Evolutionary conservation across 305 asterid genomes (phyloP), one percentile per base, ranked within the genome.

Genomic region (Fraxinus baroniana): DNA sequence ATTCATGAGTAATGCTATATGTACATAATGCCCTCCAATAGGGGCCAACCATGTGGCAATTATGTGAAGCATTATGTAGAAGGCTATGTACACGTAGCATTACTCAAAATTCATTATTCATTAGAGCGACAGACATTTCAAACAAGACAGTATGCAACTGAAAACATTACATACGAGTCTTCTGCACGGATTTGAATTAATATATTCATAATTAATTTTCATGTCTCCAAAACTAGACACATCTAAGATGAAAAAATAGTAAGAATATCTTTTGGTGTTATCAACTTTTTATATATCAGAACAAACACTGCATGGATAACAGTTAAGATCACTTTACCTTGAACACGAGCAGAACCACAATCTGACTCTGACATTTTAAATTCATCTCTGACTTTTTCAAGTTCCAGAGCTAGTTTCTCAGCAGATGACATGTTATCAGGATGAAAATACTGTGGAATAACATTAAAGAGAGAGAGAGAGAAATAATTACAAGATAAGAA

Each of bases 321-420:
- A 62, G 78, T 32, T 72, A 5, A 62, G 52, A 52, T 13, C 33
- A 81, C 82, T 57, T 79, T 76, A 93, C 98, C 97, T 90, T 93
- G 98, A 83, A 92, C 93, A 81, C 95, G 95, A 77, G 97, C 88
- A 81, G 97, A 94, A 77, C 98, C 98, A 87, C 95, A 94, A 88
- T 94, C 97, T 22, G 97, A 91, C 78, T 93, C 94, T 3, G 98
- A 92, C 89, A 88, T 87, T 91, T 89, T 91, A 82, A 89, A 94
- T 85, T 94, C 97, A 66, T 90, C 97, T 87, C 95, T 91, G 13
- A 94, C 97, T 83, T 89, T 94, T 79, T 86, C 76, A 74, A 93
- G 92, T 91, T 93, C 95, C 87, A 93, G 72, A 83, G 89, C 91
- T 86, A 93, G 79, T 84, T 92, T 93, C 89, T 93, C 97, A 74